Percentiles rank a stretch among this genome's conserved stretches.
Conservation (phyloP, 2,329 filamentous ascomycete species). For the Colletotrichum tofieldiae region DNA sequence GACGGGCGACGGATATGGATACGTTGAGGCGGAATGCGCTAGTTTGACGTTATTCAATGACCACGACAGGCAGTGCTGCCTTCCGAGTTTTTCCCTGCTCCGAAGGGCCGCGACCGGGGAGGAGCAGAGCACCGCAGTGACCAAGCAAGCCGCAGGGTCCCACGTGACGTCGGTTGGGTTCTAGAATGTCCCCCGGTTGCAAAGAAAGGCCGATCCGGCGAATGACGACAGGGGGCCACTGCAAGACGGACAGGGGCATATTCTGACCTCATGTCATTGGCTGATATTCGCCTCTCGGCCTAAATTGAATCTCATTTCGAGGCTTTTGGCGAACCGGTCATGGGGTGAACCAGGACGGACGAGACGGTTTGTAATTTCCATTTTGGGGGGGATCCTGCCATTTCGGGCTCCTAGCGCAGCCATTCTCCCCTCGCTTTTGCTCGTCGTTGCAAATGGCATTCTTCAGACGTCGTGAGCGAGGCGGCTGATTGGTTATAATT, state of each 20-base stretch:
- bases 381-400: too few relatives aligned
- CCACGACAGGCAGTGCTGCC: slow-evolving; percentile 31
- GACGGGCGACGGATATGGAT: slow-evolving; percentile 33
- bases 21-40: slow-evolving; percentile 42
- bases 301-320: background rate
- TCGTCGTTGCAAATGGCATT: background rate
- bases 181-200: slow-evolving; percentile 11
- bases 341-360: background rate
- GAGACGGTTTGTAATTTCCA: background rate
- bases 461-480: background rate
- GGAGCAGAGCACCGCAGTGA: background rate
- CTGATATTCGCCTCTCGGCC: slow-evolving; percentile 7
- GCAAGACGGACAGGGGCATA: background rate
- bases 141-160: background rate
- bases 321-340: background rate
- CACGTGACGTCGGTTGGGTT: slow-evolving; percentile 32
- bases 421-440: background rate
- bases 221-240: background rate
- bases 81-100: slow-evolving; percentile 43
- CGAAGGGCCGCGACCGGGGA: slow-evolving; percentile 35
- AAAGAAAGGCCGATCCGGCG: slow-evolving; percentile 23
- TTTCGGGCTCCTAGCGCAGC: background rate
- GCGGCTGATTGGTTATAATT: slow-evolving; percentile 13
- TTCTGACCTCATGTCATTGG: slow-evolving; percentile 14
- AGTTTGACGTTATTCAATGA: slow-evolving; percentile 41